Base-by-base conservation (phyloP, 139 green algal species). In the Astrephomene gubernaculifera region DNA sequence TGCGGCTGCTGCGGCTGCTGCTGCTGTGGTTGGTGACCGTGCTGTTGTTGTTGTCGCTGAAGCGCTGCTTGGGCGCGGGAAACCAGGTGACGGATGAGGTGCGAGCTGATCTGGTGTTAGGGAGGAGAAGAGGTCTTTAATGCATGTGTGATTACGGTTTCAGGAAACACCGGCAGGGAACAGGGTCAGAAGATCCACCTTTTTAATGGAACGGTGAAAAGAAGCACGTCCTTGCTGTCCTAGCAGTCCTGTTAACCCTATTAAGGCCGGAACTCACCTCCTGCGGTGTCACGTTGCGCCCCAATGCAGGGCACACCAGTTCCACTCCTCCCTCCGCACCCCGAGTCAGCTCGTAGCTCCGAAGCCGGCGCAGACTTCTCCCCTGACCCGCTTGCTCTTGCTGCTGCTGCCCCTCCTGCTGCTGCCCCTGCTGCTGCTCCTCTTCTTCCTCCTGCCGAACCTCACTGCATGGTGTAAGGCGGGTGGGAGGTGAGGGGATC, bases 41-140 rank as follows among this genome's bases (percentile, higher is more conserved):
- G 6, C 57, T 73, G 67, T n/a, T 45, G 38, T 36, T 45, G 49
- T 21, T 61, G 83, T 27, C 53, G 72, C 64, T 78, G 39, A 57
- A 94, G 79, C 3, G 86, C 49, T 29, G 79, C 53, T 71, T 90
- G 52, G 24, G 92, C 90, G 39, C 78, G 36, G 31, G 19, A 38
- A 29, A 94, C 54, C 36, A 96, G 87, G 83, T 95, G 89, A 2
- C 81, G 63, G 33, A 96, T 67, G 31, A 96, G 45, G 17, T 90
- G 93, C 8, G 96, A 94, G 31, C 92, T 97, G 71, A 99, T 95
- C 92, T 99, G 94, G 86, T 10, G 96, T 93, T 22, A 93, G 86
- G 0, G 93, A 90, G 88, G 96, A 96, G 74, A 95, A 79, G 89
- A 57, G 60, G 33, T 0, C 82, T n/a, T n/a, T n/a, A n/a, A n/a